Conservation (phyloP, 78 protist species). For the Cavenderia fasciculata region DNA sequence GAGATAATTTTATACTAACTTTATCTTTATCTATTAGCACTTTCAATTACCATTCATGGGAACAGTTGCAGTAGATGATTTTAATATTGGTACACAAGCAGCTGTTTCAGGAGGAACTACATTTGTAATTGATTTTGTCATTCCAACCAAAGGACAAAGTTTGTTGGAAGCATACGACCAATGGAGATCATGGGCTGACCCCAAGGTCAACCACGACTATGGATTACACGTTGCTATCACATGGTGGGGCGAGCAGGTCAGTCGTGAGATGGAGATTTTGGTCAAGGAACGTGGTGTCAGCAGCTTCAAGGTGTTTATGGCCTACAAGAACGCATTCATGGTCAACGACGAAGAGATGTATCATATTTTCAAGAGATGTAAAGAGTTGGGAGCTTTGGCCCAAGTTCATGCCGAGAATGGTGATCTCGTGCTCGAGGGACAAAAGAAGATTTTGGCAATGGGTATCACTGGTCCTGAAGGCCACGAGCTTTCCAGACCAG, state of each 20-base stretch:
- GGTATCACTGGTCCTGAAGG: constrained; percentile 94
- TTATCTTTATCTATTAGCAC: constrained; percentile 46
- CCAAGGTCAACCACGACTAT: constrained; percentile 86
- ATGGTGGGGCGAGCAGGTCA: constrained; percentile 88
- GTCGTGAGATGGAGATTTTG: constrained; percentile 86
- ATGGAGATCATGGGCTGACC: constrained; percentile 88
- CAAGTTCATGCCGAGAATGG: constrained; percentile 96
- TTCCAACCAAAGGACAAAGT: constrained; percentile 82
- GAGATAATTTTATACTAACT: neutral
- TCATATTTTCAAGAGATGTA: constrained; percentile 80
- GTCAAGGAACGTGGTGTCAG: constrained; percentile 84
- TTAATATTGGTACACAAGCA: constrained; percentile 89
- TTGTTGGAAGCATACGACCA: constrained; percentile 82
- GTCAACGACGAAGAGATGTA: constrained; percentile 87
- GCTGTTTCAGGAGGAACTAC: constrained; percentile 95
- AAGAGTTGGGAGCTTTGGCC: constrained; percentile 89
- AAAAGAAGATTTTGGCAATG: constrained; percentile 67
- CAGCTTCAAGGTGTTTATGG: constrained; percentile 93
- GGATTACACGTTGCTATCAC: constrained; percentile 89
- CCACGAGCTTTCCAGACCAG: constrained; percentile 87
- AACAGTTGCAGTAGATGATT: constrained; percentile 92
- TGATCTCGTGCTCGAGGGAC: constrained; percentile 83
- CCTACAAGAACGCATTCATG: constrained; percentile 88
- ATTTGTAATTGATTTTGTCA: constrained; percentile 88
- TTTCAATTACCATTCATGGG: constrained; percentile 94